Conservation (phyloP, 179 eudicot genomes). For the Beta macrorhiza region DNA sequence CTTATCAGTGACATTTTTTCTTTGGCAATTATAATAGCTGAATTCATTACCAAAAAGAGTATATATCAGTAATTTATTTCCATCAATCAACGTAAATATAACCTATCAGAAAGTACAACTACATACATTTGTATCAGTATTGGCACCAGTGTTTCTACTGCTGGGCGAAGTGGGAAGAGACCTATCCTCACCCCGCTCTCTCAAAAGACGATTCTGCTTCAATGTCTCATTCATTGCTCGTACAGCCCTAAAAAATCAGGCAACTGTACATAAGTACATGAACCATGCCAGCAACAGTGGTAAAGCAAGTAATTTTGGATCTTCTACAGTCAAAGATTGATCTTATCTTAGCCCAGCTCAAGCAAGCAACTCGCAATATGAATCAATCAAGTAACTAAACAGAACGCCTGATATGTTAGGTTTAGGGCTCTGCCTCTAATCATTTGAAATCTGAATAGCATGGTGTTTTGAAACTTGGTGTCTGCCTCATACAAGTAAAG, state of each 20-base stretch:
- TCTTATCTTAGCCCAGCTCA: neutral
- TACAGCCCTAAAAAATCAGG: constrained; percentile 61
- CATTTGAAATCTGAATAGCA: neutral
- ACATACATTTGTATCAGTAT: constrained; percentile 56
- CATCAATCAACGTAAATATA: constrained; percentile 4
- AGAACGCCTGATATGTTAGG: neutral
- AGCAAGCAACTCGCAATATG: neutral
- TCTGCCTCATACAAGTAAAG: neutral
- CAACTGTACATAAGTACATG: constrained; percentile 1
- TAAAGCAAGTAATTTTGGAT: neutral
- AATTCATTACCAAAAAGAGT: neutral
- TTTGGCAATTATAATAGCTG: neutral
- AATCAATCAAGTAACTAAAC: neutral
- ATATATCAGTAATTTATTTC: neutral
- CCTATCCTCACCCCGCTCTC: constrained; percentile 61
- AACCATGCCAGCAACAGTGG: constrained; percentile 10
- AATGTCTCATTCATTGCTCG: constrained; percentile 93
- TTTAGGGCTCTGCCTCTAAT: neutral
- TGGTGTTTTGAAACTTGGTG: neutral
- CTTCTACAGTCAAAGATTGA: constrained; percentile 1
- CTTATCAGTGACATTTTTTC: neutral
- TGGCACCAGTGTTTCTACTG: constrained; percentile 36
- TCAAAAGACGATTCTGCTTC: constrained; percentile 77
- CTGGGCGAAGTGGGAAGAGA: constrained; percentile 54
- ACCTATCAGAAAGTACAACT: constrained; percentile 7